Base-by-base conservation (phyloP, 202 grass and related monocot genomes). In the Hordeum pubiflorum region DNA sequence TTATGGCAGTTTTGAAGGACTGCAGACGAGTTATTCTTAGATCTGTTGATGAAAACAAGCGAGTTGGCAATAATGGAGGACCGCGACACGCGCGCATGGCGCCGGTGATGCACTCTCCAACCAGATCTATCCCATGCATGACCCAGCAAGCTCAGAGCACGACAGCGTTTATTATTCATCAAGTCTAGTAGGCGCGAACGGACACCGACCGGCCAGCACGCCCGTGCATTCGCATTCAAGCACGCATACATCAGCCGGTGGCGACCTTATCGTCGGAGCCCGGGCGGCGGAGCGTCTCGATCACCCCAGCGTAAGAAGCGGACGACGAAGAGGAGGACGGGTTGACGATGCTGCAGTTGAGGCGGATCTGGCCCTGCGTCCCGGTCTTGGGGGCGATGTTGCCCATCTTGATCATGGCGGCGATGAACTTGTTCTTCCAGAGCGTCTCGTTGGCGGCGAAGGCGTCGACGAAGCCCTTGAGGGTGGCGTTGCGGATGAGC, bases 351-450 rank as follows among this genome's bases (percentile, higher is more conserved):
- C 88, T 89, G 77, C 91, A 91, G 82, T 93, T 93, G 76, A 93
- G 88, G 34, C 91, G 84, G 40, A 91, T 27, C 72, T 91, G 80
- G 0, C 89, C 91, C 59, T 79, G 54, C 11, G 27, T 9, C 4
- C 83, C 88, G 21, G 88, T 91, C 50, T 38, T 15, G 18, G 81
- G 80, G 4, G 54, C 21, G 84, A 93, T 89, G 54, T 82, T 79
- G 18, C 91, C 88, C 91, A 89, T 91, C 87, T 93, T 93, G 76
- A 93, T 27, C 91, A 93, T 91, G 67, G 91, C 91, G 52, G 81
- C 89, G 24, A 70, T 29, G 76, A 91, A 91, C n/a, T 50, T 70
- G 12, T 87, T 17, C 80, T 94, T 87, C 89, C 91, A 93, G 4
- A 89, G 83, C 31, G 77, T 48, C 77, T 89, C 86, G 44, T 91